Evolutionary conservation across 768 basidiomycete genomes (phyloP), one percentile per base, ranked within the genome.

Genomic region (Mycena maculata): DNA sequence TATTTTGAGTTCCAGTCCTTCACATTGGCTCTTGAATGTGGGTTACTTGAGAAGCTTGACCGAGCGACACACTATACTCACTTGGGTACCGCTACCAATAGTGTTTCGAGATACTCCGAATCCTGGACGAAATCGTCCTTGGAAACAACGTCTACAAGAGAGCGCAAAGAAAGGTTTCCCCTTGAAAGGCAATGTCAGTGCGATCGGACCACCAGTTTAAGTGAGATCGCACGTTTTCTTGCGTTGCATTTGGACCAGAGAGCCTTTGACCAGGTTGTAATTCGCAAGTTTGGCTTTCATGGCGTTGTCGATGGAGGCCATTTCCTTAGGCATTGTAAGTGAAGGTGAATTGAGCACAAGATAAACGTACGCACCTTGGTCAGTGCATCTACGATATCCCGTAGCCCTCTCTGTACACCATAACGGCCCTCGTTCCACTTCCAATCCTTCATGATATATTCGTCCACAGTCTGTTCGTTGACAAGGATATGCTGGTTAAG

Each of bases 21-120:
- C 30, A 87, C 82, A 20, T 88, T 81, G 53, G 79, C 85, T 89
- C 84, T 96, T 92, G 76, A 48, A 75, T 73, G 74, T 74, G 8
- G 56, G 61, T 68, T 70, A 74, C 71, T 66, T 63, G 65, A 56
- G 42, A 57, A 42, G 27, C 65, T 67, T 25, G 16, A 13, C n/a
- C 52, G 52, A 33, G 30, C 23, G 52, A 62, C 10, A 57, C 61
- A 63, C 2, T 9, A 59, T 60, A 77, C 86, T 77, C 78, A 98
- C 97, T 90, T 97, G 50, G 97, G 96, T 31, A 99, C 95, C 8
- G 96, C 96, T 8, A 99, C 95, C 9, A 98, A 79, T 28, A 96
- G 78, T 0, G 96, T 96, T 77, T 99, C 94, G 71, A 99, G 82
- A 76, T 95, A 98, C 76, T 99, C 98, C 3, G 95, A 97, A 65